Conservation (phyloP, 352 stramenopile genomes). For the Globisporangium recalcitrans region DNA sequence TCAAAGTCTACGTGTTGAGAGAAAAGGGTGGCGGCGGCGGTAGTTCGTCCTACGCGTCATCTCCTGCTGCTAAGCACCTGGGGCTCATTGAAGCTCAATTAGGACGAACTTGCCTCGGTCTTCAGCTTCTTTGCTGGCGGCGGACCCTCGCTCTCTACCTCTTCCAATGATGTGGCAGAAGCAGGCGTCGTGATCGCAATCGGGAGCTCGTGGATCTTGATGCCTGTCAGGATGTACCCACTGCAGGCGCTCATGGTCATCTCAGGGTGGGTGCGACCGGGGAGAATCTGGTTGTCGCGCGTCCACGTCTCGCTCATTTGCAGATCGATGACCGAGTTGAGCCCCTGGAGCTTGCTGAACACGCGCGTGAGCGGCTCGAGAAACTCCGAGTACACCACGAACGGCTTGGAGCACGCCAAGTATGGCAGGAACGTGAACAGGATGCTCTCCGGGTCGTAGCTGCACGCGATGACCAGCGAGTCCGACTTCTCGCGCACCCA, state of each 20-base stretch:
- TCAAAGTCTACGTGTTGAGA: not conserved
- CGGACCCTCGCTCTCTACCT: not conserved
- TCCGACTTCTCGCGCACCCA: constrained; percentile 72
- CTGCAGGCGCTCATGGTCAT: constrained; percentile 97
- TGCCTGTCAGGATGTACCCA: constrained; percentile 92
- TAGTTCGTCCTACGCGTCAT: not conserved
- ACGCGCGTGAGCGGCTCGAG: constrained; percentile 89
- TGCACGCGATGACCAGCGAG: constrained; percentile 86
- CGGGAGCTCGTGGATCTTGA: constrained; percentile 73
- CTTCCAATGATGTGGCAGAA: not conserved
- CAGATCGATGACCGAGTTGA: constrained; percentile 89
- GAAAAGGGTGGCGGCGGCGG: not conserved
- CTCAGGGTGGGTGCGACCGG: constrained; percentile 91
- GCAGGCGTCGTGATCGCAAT: not conserved
- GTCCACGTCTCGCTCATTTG: constrained; percentile 95
- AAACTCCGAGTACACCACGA: constrained; percentile 96
- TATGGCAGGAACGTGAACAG: constrained; percentile 88
- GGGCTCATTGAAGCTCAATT: constrained; percentile 2
- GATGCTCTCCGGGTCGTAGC: constrained; percentile 87
- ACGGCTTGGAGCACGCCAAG: constrained; percentile 88
- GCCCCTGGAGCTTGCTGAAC: constrained; percentile 88
- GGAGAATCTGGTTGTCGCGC: constrained; percentile 92
- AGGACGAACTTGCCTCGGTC: constrained; percentile 8
- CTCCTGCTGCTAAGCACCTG: not conserved
- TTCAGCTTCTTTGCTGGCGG: constrained; percentile 17